Conservation (phyloP, 805 yeast species). For the Peterozyma toletana region DNA sequence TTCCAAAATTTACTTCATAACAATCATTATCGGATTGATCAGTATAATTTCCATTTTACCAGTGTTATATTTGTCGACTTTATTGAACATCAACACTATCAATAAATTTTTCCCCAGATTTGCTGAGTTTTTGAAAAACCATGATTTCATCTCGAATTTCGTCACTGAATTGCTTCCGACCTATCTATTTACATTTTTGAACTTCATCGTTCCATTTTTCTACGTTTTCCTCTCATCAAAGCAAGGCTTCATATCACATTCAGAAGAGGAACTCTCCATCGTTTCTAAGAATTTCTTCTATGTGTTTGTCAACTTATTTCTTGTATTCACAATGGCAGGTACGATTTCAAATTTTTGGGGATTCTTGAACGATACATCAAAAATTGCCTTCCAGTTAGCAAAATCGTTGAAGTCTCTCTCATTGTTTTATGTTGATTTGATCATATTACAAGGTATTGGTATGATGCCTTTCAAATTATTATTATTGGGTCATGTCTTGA, state of each 20-base stretch:
- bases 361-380: slow-evolving; percentile 79
- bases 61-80: slow-evolving; percentile 76
- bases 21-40: slow-evolving; percentile 57
- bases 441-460: slow-evolving; percentile 77
- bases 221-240: slow-evolving; percentile 75
- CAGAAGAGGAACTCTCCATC: slow-evolving; percentile 86
- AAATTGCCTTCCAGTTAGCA: slow-evolving; percentile 82
- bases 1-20: slow-evolving; percentile 54
- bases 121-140: slow-evolving; percentile 56
- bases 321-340: slow-evolving; percentile 91
- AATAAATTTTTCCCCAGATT: slow-evolving; percentile 76
- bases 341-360: slow-evolving; percentile 81
- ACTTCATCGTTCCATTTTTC: slow-evolving; percentile 75
- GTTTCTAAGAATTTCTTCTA: slow-evolving; percentile 92
- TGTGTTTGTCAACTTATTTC: slow-evolving; percentile 86
- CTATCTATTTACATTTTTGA: slow-evolving; percentile 79
- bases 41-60: slow-evolving; percentile 76
- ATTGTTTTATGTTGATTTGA: slow-evolving; percentile 83
- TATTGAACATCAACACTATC: slow-evolving; percentile 73
- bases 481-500: slow-evolving; percentile 68
- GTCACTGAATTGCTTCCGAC: slow-evolving; percentile 91
- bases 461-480: slow-evolving; percentile 86
- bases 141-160: slow-evolving; percentile 67
- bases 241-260: slow-evolving; percentile 87
- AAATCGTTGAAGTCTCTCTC: slow-evolving; percentile 74